phyloP scores from a whole-genome alignment of 2,329 filamentous ascomycete species.

The Phaeoacremonium minimum region DNA sequence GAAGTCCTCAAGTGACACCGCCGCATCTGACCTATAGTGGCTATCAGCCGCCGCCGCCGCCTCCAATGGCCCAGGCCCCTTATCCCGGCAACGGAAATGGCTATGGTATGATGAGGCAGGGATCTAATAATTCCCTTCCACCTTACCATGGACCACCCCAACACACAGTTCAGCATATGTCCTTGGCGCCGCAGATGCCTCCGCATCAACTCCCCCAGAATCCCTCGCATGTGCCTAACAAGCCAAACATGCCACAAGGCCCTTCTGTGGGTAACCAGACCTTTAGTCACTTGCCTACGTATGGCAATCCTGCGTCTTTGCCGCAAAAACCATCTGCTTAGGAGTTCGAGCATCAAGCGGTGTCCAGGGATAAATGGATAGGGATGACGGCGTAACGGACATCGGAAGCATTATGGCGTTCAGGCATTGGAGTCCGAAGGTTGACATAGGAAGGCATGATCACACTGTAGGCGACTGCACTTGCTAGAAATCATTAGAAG shows the following conservation, averaged over 20 bases:
- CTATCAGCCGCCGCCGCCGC: slow-evolving; percentile 40
- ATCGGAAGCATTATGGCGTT: slow-evolving; percentile 32
- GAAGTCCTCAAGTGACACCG: slow-evolving; percentile 49
- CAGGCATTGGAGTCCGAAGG: no score
- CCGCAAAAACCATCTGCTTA: slow-evolving; percentile 53
- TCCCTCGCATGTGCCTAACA: slow-evolving; percentile 38
- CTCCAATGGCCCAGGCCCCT: slow-evolving; percentile 27
- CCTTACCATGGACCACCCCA: slow-evolving; percentile 40
- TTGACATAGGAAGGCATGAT: neutral
- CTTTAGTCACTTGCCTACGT: slow-evolving; percentile 50
- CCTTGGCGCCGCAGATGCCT: slow-evolving; percentile 33
- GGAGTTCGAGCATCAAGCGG: slow-evolving; percentile 15
- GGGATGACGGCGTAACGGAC: slow-evolving; percentile 10
- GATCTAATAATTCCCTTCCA: slow-evolving; percentile 49
- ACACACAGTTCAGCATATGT: slow-evolving; percentile 18
- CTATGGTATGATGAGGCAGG: slow-evolving; percentile 53
- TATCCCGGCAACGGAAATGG: slow-evolving; percentile 36
- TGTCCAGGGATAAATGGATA: slow-evolving; percentile 13
- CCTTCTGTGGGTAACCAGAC: slow-evolving; percentile 29
- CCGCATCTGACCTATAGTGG: slow-evolving; percentile 45
- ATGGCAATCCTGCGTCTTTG: slow-evolving; percentile 56
- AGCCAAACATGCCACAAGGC: slow-evolving; percentile 37
- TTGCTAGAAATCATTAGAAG: no score
- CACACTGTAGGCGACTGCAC: no score
- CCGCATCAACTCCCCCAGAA: slow-evolving; percentile 19